Conservation (phyloP, 495 filamentous ascomycete genomes). For the Talaromyces liani region DNA sequence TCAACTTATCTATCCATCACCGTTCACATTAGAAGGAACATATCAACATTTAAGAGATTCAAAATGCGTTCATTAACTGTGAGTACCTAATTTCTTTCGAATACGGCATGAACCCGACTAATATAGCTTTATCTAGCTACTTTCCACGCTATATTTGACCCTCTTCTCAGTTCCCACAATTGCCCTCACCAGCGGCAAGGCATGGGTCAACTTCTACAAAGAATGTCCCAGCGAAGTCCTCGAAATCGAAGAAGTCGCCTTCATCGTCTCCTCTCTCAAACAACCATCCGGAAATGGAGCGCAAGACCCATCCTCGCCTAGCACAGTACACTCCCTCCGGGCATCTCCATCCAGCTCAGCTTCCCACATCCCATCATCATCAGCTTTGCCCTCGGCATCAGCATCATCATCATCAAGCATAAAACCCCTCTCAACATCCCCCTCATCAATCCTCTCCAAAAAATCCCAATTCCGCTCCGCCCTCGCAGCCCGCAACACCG, state of each 20-base stretch:
- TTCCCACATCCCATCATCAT: not conserved
- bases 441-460: not conserved
- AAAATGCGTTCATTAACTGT: not conserved
- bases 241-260: slow-evolving; percentile 5
- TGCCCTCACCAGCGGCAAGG: slow-evolving; percentile 20
- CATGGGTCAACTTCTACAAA: slow-evolving; percentile 33
- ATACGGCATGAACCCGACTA: not conserved
- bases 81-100: not conserved
- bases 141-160: slow-evolving; percentile 18
- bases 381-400: not conserved
- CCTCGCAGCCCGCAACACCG: slow-evolving; percentile 17
- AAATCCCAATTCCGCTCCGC: slow-evolving; percentile 14
- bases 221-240: slow-evolving; percentile 23
- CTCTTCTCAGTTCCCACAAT: slow-evolving; percentile 14
- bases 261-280: not conserved
- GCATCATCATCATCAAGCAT: not conserved
- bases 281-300: not conserved
- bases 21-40: not conserved
- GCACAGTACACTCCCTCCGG: not conserved
- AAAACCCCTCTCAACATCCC: not conserved
- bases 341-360: not conserved
- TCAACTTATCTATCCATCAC: not conserved
- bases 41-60: not conserved
- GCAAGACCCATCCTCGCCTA: not conserved
- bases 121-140: slow-evolving; percentile 6